Evolutionary conservation across 2,329 filamentous ascomycete genomes (phyloP).

Genomic region (Cercospora janseana): DNA sequence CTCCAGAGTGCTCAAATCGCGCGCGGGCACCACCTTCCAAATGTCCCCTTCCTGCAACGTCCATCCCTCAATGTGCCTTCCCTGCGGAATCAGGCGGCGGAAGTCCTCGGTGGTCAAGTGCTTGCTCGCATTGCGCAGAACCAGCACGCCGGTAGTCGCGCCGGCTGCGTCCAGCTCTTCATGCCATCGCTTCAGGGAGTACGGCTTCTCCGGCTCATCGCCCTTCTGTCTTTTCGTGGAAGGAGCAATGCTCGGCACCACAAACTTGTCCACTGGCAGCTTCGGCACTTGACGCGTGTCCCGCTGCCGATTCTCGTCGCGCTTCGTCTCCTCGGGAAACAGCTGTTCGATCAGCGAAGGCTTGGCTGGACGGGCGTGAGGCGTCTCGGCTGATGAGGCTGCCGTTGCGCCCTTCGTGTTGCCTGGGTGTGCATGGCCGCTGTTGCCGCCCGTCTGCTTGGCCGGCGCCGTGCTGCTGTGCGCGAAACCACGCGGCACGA

Average conservation of each 20-base stretch:
- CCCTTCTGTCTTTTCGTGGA: background rate
- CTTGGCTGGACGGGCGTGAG: slow-evolving; percentile 12
- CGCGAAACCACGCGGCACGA: background rate
- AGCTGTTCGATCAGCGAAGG: slow-evolving; percentile 50
- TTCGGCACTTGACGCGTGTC: slow-evolving; percentile 37
- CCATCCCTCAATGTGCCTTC: slow-evolving; percentile 67
- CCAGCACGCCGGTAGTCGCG: slow-evolving; percentile 51
- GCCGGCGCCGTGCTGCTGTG: background rate
- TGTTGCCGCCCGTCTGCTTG: background rate
- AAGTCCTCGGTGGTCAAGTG: slow-evolving; percentile 68
- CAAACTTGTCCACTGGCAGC: slow-evolving; percentile 34
- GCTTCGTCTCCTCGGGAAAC: slow-evolving; percentile 53
- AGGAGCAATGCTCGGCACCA: too few species aligned
- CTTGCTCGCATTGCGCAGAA: slow-evolving; percentile 58
- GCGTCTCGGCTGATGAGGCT: background rate
- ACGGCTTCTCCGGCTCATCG: background rate
- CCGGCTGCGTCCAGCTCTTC: slow-evolving; percentile 30
- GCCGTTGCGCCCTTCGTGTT: background rate
- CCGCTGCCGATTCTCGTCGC: slow-evolving; percentile 24
- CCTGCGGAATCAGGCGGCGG: slow-evolving; percentile 61
- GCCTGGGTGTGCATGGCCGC: background rate
- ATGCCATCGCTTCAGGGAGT: slow-evolving; percentile 18
- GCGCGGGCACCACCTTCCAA: slow-evolving; percentile 59
- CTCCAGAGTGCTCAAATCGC: slow-evolving; percentile 62
- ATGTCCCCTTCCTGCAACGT: slow-evolving; percentile 54